Evolutionary conservation across 2,329 filamentous ascomycete species (phyloP).

Genomic region (Westerdykella sp.): DNA sequence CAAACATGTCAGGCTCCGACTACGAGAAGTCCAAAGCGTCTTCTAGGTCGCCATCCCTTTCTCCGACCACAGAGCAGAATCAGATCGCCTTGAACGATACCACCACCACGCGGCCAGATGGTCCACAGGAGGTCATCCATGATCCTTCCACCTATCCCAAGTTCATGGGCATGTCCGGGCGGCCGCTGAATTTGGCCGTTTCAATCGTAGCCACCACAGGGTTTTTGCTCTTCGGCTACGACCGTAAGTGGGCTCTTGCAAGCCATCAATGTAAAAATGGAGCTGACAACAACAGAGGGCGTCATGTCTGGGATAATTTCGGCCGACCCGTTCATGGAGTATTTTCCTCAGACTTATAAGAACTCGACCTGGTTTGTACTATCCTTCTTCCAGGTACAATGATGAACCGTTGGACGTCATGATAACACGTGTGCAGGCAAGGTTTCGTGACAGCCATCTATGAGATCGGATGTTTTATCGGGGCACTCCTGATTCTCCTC

Average conservation of each 20-base stretch:
- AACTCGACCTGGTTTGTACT: constrained; percentile 46
- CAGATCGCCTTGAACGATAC: too few relatives aligned
- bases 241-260: too few relatives aligned
- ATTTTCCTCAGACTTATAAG: constrained; percentile 36
- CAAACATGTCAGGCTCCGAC: too few relatives aligned
- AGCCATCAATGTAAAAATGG: too few relatives aligned
- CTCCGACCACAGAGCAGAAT: too few relatives aligned
- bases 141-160: constrained; percentile 13
- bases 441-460: constrained; percentile 50
- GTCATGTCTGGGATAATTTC: constrained; percentile 36
- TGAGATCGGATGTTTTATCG: constrained; percentile 45
- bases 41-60: too few relatives aligned
- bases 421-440: too few relatives aligned
- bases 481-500: constrained; percentile 35
- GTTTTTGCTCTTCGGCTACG: constrained; percentile 29
- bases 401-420: too few relatives aligned
- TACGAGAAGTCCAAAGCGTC: too few relatives aligned
- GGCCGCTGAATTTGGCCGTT: constrained; percentile 21
- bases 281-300: too few relatives aligned
- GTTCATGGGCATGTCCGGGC: constrained; percentile 27
- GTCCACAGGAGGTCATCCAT: not conserved
- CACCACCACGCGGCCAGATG: too few relatives aligned
- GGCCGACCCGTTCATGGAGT: constrained; percentile 27
- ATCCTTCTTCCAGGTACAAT: too few relatives aligned
- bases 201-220: constrained; percentile 27